phyloP scores from a whole-genome alignment of 2,329 filamentous ascomycete genomes.

The Phoma herbarum region DNA sequence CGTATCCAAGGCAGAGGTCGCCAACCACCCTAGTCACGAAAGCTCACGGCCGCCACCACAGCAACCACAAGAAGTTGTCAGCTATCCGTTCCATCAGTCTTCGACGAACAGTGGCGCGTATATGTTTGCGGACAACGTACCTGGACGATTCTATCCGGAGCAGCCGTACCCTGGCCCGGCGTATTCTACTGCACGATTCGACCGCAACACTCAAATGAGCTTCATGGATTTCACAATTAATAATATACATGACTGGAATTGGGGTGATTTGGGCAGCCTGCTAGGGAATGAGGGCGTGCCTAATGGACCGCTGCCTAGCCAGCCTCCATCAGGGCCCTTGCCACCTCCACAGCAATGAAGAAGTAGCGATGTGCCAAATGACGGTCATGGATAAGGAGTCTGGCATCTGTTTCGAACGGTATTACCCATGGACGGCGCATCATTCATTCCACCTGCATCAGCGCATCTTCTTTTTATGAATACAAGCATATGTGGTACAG shows the following conservation, averaged over 20 bases:
- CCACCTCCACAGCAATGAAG: constrained; percentile 9
- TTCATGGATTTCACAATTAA: constrained; percentile 51
- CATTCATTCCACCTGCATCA: background rate
- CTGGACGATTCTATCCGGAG: constrained; percentile 36
- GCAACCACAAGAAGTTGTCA: constrained; percentile 21
- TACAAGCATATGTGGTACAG: background rate
- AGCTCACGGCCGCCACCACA: constrained; percentile 22
- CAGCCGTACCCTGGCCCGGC: constrained; percentile 26
- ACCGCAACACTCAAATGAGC: constrained; percentile 42
- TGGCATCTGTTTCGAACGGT: background rate
- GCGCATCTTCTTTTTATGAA: background rate
- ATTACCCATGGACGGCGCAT: background rate
- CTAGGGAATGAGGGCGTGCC: constrained; percentile 33
- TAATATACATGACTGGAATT: constrained; percentile 49
- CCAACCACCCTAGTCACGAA: constrained; percentile 12
- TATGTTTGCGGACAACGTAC: constrained; percentile 41
- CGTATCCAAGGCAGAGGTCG: constrained; percentile 5
- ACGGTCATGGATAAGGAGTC: constrained; percentile 1
- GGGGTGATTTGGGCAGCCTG: constrained; percentile 44
- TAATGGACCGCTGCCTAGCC: constrained; percentile 16
- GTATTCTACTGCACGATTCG: constrained; percentile 34
- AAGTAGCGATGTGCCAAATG: background rate
- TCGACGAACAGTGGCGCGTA: constrained; percentile 40
- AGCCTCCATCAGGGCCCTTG: constrained; percentile 19
- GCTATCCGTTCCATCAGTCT: constrained; percentile 36